Percentiles rank a stretch among this genome's conserved stretches.
Evolutionary conservation across 805 yeast genomes (phyloP).

Genomic region (Yarrowia sp.): DNA sequence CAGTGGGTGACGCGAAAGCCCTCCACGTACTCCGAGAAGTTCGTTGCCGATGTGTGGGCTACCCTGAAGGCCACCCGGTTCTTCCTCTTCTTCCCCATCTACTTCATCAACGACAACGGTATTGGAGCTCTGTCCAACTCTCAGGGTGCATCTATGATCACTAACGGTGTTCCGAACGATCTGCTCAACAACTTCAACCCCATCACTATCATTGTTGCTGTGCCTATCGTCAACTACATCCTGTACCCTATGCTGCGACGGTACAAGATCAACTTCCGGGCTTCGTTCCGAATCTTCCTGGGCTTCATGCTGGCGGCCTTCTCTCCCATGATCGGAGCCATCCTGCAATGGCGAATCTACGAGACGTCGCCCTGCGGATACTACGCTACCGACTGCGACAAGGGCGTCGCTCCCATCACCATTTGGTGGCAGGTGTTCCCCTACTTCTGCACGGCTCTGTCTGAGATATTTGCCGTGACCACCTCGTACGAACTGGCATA

Average conservation of each 20-base stretch:
- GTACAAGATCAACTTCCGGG: slow-evolving; percentile 45
- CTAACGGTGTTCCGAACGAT: slow-evolving; percentile 56
- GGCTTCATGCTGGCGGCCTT: slow-evolving; percentile 50
- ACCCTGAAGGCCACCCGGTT: slow-evolving; percentile 61
- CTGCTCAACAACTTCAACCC: slow-evolving; percentile 55
- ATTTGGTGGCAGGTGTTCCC: slow-evolving; percentile 40
- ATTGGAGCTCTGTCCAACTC: slow-evolving; percentile 46
- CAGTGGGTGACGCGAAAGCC: slow-evolving; percentile 32
- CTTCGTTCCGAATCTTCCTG: slow-evolving; percentile 47
- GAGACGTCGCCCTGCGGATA: slow-evolving; percentile 53
- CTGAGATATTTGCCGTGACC: slow-evolving; percentile 53
- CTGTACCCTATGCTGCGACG: slow-evolving; percentile 51
- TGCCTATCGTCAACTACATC: slow-evolving; percentile 50
- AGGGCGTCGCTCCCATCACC: slow-evolving; percentile 39
- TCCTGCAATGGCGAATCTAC: slow-evolving; percentile 50
- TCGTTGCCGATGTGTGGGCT: slow-evolving; percentile 59
- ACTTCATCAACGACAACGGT: slow-evolving; percentile 52
- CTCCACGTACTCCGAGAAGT: slow-evolving; percentile 52
- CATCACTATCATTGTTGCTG: slow-evolving; percentile 50
- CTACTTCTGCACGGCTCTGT: slow-evolving; percentile 49
- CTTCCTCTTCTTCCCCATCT: slow-evolving; percentile 59
- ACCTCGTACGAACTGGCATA: slow-evolving; percentile 57
- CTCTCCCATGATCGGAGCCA: slow-evolving; percentile 52
- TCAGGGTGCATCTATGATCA: slow-evolving; percentile 54
- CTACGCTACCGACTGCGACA: slow-evolving; percentile 37